Percentiles rank a stretch among this genome's conserved stretches.
These are phyloP conservation scores for Garcia nutans DNA, from an alignment of 345 rosid genomes.

Conservation along the genomic window DNA sequence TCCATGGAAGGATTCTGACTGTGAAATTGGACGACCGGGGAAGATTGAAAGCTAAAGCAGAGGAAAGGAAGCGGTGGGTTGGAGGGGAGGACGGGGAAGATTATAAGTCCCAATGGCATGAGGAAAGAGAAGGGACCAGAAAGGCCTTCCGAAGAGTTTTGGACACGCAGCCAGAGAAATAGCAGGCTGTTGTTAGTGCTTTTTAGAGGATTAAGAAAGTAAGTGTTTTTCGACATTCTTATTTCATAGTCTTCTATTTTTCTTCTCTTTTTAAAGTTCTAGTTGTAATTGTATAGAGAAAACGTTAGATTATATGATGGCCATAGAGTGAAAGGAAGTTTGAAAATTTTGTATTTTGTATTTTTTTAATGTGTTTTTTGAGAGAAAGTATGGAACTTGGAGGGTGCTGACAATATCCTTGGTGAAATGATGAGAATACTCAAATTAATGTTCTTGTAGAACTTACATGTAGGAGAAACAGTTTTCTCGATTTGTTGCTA, in stretches of 20 bases:
- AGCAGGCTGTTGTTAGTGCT: slow-evolving; percentile 88
- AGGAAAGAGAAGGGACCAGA: slow-evolving; percentile 67
- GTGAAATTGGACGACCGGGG: slow-evolving; percentile 89
- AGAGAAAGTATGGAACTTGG: not conserved
- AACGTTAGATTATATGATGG: not conserved
- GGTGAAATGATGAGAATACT: not conserved
- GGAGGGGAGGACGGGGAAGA: slow-evolving; percentile 46
- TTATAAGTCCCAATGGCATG: slow-evolving; percentile 76
- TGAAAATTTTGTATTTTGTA: too few relatives aligned
- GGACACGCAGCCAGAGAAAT: slow-evolving; percentile 72
- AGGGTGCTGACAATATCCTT: not conserved
- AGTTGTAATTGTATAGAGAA: not conserved
- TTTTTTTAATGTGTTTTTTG: too few relatives aligned
- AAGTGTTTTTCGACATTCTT: not conserved
- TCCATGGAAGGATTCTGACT: slow-evolving; percentile 82
- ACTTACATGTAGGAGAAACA: not conserved
- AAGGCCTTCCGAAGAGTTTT: slow-evolving; percentile 50
- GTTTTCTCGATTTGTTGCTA: not conserved
- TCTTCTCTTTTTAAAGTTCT: not conserved
- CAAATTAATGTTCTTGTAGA: too few relatives aligned
- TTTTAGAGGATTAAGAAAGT: slow-evolving; percentile 89
- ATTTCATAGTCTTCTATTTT: not conserved
- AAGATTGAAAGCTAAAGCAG: slow-evolving; percentile 60
- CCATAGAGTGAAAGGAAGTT: not conserved
- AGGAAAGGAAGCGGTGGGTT: slow-evolving; percentile 68